phyloP scores from a whole-genome alignment of 2,329 filamentous ascomycete genomes.

The Diaporthe vaccinii region DNA sequence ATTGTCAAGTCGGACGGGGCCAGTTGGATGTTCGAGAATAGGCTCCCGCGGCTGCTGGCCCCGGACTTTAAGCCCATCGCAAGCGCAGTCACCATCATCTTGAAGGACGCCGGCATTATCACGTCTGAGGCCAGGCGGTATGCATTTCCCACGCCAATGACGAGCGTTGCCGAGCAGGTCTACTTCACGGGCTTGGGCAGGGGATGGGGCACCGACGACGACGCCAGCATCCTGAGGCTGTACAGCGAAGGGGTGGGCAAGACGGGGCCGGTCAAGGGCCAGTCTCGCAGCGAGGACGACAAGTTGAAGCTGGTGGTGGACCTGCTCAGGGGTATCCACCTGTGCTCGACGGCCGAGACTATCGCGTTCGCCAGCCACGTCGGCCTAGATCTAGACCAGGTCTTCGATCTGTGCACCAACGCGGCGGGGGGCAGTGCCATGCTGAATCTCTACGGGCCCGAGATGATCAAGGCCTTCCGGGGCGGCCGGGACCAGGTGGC shows the following conservation, averaged over 20 bases:
- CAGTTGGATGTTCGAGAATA: slow-evolving; percentile 75
- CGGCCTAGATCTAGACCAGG: slow-evolving; percentile 59
- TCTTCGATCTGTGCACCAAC: slow-evolving; percentile 60
- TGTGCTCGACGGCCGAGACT: slow-evolving; percentile 58
- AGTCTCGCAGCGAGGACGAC: slow-evolving; percentile 50
- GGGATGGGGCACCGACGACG: slow-evolving; percentile 64
- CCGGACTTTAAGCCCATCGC: slow-evolving; percentile 67
- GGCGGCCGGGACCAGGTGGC: slow-evolving; percentile 45
- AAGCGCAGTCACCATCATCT: slow-evolving; percentile 71
- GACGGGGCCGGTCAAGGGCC: slow-evolving; percentile 47
- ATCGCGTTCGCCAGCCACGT: slow-evolving; percentile 57
- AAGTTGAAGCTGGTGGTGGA: slow-evolving; percentile 55
- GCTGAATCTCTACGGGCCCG: slow-evolving; percentile 53
- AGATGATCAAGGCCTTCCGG: slow-evolving; percentile 54
- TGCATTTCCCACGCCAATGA: slow-evolving; percentile 72
- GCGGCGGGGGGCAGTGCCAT: slow-evolving; percentile 60
- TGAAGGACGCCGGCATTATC: slow-evolving; percentile 76
- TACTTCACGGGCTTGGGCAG: slow-evolving; percentile 72
- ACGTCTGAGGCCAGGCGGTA: slow-evolving; percentile 72
- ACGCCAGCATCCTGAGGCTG: slow-evolving; percentile 58
- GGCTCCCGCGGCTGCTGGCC: slow-evolving; percentile 67
- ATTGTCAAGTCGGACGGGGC: slow-evolving; percentile 63
- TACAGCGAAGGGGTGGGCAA: slow-evolving; percentile 56
- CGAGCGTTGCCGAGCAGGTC: slow-evolving; percentile 73
- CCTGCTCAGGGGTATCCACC: slow-evolving; percentile 59